A percentile compares a stretch with the other conserved stretches of the same genome.
Conservation (phyloP, 768 basidiomycete species). For the Clitopilus passeckerianus region DNA sequence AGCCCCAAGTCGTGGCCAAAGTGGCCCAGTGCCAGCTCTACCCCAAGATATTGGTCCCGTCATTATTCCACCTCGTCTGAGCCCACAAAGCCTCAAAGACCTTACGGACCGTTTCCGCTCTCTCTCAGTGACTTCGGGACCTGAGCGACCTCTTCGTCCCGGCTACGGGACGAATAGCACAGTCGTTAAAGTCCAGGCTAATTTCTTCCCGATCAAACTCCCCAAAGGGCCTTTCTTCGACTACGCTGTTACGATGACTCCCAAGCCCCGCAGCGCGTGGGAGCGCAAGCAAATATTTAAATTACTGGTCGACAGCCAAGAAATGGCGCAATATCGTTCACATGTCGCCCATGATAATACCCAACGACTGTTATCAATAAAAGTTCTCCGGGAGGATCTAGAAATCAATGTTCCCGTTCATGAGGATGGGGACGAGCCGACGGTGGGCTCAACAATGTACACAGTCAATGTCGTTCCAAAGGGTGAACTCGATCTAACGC, state of each 20-base stretch:
- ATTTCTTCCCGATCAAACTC: conserved; percentile 50
- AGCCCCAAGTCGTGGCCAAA: too few species aligned
- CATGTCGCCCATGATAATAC: conserved; percentile 53
- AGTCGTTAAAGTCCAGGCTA: conserved; percentile 48
- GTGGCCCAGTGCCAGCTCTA: conserved; percentile 26
- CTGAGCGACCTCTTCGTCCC: conserved; percentile 46
- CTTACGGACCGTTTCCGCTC: conserved; percentile 36
- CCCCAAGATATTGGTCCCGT: too few species aligned
- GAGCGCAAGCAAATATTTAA: conserved; percentile 49
- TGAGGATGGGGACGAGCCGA: conserved; percentile 32
- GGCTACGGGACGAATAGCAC: conserved; percentile 50
- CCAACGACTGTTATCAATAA: conserved; percentile 41
- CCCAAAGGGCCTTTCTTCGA: conserved; percentile 46
- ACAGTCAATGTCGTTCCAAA: conserved; percentile 34
- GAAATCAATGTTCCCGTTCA: conserved; percentile 34
- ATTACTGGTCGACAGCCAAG: conserved; percentile 39
- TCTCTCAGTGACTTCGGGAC: conserved; percentile 20
- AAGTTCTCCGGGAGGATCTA: conserved; percentile 37
- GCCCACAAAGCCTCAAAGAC: conserved; percentile 22
- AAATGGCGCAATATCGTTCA: conserved; percentile 26
- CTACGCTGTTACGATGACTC: conserved; percentile 48
- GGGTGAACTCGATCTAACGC: conserved; percentile 30
- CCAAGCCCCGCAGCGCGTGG: conserved; percentile 37
- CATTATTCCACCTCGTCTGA: conserved; percentile 17
- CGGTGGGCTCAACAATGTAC: conserved; percentile 33